These are phyloP conservation scores for Pythium phragmitis DNA, from an alignment of 352 stramenopile genomes.

Conservation along the genomic window DNA sequence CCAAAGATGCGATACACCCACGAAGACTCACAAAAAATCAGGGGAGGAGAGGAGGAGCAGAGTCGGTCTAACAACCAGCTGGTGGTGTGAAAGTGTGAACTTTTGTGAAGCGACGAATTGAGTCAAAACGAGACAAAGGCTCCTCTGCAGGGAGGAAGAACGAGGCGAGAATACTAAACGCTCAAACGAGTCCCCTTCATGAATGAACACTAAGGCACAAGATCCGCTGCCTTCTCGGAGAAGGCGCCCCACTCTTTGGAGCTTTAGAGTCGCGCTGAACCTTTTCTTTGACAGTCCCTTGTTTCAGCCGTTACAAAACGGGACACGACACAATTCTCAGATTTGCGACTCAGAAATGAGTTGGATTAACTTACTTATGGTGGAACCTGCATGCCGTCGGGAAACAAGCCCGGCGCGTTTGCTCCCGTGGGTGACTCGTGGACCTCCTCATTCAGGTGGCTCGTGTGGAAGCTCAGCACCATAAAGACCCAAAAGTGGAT, in stretches of 20 bases:
- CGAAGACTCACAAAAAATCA: slow-evolving; percentile 10
- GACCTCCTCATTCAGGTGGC: slow-evolving; percentile 78
- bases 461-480: slow-evolving; percentile 87
- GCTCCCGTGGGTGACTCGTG: slow-evolving; percentile 33
- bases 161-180: not conserved
- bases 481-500: slow-evolving; percentile 87
- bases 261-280: slow-evolving; percentile 3
- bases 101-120: not conserved
- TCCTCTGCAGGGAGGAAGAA: not conserved
- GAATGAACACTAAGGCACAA: no score
- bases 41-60: slow-evolving; percentile 2
- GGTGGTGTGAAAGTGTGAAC: not conserved
- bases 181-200: not conserved
- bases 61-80: slow-evolving; percentile 3
- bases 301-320: not conserved
- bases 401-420: slow-evolving; percentile 21
- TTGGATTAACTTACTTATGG: slow-evolving; percentile 33
- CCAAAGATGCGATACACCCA: not conserved
- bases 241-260: no score
- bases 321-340: slow-evolving; percentile 7
- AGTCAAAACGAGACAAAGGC: not conserved
- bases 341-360: slow-evolving; percentile 21
- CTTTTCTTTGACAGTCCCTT: slow-evolving; percentile 11
- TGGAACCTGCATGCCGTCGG: slow-evolving; percentile 29
- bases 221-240: no score